phyloP scores from a whole-genome alignment of 768 basidiomycete genomes.

The Hemileccinum impolitum region DNA sequence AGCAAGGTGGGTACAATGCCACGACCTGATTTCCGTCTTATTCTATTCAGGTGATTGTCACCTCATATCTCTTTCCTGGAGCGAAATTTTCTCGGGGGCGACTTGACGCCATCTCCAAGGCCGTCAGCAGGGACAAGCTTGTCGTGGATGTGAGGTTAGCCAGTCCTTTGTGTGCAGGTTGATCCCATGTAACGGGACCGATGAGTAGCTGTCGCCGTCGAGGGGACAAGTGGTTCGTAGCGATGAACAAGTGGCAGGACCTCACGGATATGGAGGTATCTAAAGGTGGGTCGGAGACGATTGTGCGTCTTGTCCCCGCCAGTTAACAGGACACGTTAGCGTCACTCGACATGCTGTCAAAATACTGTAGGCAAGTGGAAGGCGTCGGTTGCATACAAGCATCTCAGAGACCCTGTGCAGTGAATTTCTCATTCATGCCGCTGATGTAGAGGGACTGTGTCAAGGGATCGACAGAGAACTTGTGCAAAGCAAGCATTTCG shows the following conservation, averaged over 20 bases:
- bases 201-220: slow-evolving; percentile 72
- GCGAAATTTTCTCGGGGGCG: slow-evolving; percentile 74
- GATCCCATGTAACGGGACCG: neutral
- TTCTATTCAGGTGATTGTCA: slow-evolving; percentile 82
- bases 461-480: slow-evolving; percentile 92
- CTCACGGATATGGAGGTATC: slow-evolving; percentile 92
- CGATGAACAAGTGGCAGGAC: slow-evolving; percentile 99
- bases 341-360: slow-evolving; percentile 68
- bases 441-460: slow-evolving; percentile 98
- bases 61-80: slow-evolving; percentile 90
- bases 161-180: neutral
- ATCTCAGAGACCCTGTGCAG: slow-evolving; percentile 43
- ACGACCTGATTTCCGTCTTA: slow-evolving; percentile 5
- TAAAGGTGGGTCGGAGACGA: slow-evolving; percentile 49
- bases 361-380: slow-evolving; percentile 69
- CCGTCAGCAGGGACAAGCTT: slow-evolving; percentile 78
- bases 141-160: slow-evolving; percentile 92
- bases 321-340: slow-evolving; percentile 43
- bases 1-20: slow-evolving; percentile 62
- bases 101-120: slow-evolving; percentile 55
- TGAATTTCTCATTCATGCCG: slow-evolving; percentile 94
- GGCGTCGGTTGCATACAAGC: neutral
- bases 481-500: slow-evolving; percentile 58
- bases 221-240: slow-evolving; percentile 81
- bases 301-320: neutral